Evolutionary conservation across 2,329 filamentous ascomycete species (phyloP).

Genomic region (Colletotrichum karsti): DNA sequence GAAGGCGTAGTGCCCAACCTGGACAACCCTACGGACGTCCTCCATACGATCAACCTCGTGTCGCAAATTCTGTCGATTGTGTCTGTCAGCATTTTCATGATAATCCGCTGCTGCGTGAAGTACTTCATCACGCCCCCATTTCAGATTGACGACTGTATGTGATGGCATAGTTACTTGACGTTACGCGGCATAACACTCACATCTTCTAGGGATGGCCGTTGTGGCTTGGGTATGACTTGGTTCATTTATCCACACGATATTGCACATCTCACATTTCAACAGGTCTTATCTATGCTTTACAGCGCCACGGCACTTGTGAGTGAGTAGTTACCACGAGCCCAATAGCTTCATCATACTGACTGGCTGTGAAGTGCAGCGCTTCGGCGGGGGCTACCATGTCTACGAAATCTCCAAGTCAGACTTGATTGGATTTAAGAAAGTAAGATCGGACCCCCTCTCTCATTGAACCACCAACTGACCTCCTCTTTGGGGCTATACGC

Average conservation of each 20-base stretch:
- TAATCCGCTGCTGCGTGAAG: constrained; percentile 36
- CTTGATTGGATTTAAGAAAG: constrained; percentile 44
- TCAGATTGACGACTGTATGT: constrained; percentile 38
- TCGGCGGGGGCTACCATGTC: constrained; percentile 46
- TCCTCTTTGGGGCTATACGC: constrained; percentile 39
- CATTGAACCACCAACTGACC: background rate
- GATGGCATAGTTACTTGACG: too few relatives aligned
- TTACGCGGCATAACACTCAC: background rate
- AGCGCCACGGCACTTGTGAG: constrained; percentile 34
- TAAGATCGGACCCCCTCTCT: constrained; percentile 11
- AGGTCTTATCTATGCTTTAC: constrained; percentile 40
- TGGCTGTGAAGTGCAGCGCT: constrained; percentile 30
- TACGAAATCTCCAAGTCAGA: constrained; percentile 40
- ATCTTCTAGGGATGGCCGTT: constrained; percentile 1
- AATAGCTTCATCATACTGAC: background rate
- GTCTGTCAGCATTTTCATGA: constrained; percentile 36
- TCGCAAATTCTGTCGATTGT: constrained; percentile 38
- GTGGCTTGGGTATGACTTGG: constrained; percentile 6
- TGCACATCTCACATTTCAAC: background rate
- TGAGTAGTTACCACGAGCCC: constrained; percentile 7
- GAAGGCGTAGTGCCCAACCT: constrained; percentile 35
- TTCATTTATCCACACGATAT: fast-evolving
- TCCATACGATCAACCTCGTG: constrained; percentile 36
- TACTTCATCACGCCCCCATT: constrained; percentile 25
- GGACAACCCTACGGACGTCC: constrained; percentile 35